A percentile compares a stretch with the other conserved stretches of the same genome.
Conservation (phyloP, 208 protist species). For the Leptomonas pyrrhocoris region DNA sequence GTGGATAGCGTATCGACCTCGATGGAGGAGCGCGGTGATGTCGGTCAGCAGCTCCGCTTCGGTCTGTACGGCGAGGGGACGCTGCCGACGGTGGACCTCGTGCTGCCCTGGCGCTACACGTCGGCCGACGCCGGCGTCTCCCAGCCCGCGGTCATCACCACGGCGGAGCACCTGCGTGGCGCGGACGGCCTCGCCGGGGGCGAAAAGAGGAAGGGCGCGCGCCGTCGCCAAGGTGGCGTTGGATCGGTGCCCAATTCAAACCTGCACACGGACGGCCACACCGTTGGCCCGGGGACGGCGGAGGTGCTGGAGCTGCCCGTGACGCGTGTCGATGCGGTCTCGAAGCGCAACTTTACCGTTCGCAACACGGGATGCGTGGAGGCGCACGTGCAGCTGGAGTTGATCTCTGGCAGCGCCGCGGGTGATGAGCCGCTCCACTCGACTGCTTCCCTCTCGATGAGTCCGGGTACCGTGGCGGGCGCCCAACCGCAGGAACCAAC, state of each 20-base stretch:
- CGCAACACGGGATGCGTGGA: constrained; percentile 88
- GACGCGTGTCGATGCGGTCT: constrained; percentile 70
- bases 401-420: constrained; percentile 16
- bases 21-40: constrained; percentile 33
- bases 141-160: background rate
- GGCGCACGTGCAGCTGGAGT: constrained; percentile 78
- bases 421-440: background rate
- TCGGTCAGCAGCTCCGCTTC: constrained; percentile 73
- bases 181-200: background rate
- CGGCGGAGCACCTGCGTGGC: constrained; percentile 16
- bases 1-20: constrained; percentile 84
- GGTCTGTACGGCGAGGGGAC: constrained; percentile 93
- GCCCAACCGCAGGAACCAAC: constrained; percentile 37
- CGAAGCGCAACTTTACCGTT: constrained; percentile 63
- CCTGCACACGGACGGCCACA: constrained; percentile 8
- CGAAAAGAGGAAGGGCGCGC: constrained; percentile 10
- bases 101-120: constrained; percentile 53
- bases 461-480: constrained; percentile 23
- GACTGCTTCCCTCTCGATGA: constrained; percentile 44
- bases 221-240: background rate
- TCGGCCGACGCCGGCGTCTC: constrained; percentile 5
- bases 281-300: background rate
- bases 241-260: constrained; percentile 6
- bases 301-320: constrained; percentile 84
- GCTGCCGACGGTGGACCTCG: constrained; percentile 88